Evolutionary conservation across 352 stramenopile genomes (phyloP).

Genomic region (Thalassiosira hispida): DNA sequence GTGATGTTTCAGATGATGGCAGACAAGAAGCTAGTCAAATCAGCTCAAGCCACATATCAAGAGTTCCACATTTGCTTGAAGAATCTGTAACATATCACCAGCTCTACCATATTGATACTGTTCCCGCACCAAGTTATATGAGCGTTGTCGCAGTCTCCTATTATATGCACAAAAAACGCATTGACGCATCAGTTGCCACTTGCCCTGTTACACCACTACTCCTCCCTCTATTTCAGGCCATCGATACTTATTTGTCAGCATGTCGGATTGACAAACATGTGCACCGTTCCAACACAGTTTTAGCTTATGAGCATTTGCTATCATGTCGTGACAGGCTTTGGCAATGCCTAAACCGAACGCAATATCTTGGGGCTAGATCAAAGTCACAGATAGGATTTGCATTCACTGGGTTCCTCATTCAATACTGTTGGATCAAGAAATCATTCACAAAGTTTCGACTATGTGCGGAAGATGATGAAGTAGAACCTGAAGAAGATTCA

Average conservation of each 20-base stretch:
- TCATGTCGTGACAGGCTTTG: constrained; percentile 73
- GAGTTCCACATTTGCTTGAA: constrained; percentile 56
- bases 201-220: constrained; percentile 76
- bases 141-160: constrained; percentile 74
- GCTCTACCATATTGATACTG: constrained; percentile 32
- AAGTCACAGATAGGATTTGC: constrained; percentile 66
- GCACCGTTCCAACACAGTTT: constrained; percentile 3
- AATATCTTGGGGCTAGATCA: constrained; percentile 39
- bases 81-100: constrained; percentile 58
- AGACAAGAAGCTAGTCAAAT: constrained; percentile 15
- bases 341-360: constrained; percentile 65
- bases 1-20: constrained; percentile 11
- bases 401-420: constrained; percentile 77
- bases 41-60: constrained; percentile 7
- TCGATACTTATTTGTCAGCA: constrained; percentile 57
- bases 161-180: constrained; percentile 62
- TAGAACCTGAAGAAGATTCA: constrained; percentile 11
- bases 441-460: constrained; percentile 44
- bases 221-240: constrained; percentile 67
- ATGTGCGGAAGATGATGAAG: constrained; percentile 6
- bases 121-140: constrained; percentile 40
- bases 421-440: constrained; percentile 83
- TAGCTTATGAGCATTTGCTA: constrained; percentile 43
- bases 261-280: constrained; percentile 14
- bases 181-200: constrained; percentile 58